phyloP scores from a whole-genome alignment of 768 basidiomycete genomes.

The Lyophyllum shimeji region DNA sequence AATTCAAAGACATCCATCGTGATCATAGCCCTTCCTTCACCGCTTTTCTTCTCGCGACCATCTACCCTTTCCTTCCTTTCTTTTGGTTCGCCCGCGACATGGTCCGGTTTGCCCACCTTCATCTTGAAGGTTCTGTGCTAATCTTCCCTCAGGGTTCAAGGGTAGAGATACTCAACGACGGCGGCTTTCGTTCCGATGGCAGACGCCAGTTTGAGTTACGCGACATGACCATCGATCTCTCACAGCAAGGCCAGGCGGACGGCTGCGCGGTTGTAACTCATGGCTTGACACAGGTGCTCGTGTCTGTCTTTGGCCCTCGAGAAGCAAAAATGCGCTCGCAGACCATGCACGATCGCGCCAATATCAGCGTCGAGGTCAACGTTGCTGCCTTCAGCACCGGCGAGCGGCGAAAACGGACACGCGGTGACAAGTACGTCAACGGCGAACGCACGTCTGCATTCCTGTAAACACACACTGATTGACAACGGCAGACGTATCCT shows the following conservation, averaged over 20 bases:
- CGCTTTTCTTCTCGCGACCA: conserved; percentile 1
- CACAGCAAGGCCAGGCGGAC: conserved; percentile 75
- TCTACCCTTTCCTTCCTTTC: conserved; percentile 3
- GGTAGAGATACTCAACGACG: conserved; percentile 80
- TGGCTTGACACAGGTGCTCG: conserved; percentile 86
- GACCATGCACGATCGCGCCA: conserved; percentile 83
- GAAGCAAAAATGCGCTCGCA: conserved; percentile 83
- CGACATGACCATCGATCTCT: conserved; percentile 74
- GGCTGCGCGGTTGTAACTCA: conserved; percentile 84
- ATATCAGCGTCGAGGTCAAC: conserved; percentile 85
- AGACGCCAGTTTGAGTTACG: conserved; percentile 91
- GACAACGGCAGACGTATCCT: conserved; percentile 64
- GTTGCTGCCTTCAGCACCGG: conserved; percentile 87
- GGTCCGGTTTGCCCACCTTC: conserved; percentile 18
- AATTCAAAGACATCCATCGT: conserved; percentile 9
- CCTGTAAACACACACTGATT: not conserved
- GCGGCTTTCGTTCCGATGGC: conserved; percentile 89
- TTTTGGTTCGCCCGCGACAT: conserved; percentile 10
- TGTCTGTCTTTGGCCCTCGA: conserved; percentile 89
- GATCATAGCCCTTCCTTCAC: not conserved
- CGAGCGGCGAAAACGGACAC: conserved; percentile 70
- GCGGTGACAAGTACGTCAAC: conserved; percentile 85
- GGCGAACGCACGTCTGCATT: not conserved
- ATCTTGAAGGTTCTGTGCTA: conserved; percentile 5
- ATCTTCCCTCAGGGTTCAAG: conserved; percentile 38